These are phyloP conservation scores for Rhytidhysteron rufulum DNA, from an alignment of 2,329 filamentous ascomycete genomes.

Conservation along the genomic window DNA sequence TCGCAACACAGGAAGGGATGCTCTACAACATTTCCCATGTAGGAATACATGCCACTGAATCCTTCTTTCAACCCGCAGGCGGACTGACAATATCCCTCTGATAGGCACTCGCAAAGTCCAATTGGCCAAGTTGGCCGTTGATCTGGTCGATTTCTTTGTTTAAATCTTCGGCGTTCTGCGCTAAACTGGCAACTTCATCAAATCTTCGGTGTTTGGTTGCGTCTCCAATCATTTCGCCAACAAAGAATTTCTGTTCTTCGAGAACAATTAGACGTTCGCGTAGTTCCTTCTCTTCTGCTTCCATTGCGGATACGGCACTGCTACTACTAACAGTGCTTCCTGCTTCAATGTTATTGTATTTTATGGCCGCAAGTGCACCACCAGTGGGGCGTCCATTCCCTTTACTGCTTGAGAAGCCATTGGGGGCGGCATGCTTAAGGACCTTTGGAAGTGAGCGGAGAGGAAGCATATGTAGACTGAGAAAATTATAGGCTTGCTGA, in stretches of 20 bases:
- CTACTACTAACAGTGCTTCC: conserved; percentile 55
- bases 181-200: conserved; percentile 78
- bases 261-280: conserved; percentile 77
- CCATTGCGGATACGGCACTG: conserved; percentile 62
- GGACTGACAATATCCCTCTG: conserved; percentile 23
- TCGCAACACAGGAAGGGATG: too few species aligned
- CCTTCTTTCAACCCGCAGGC: conserved; percentile 17
- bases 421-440: conserved; percentile 53
- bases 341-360: conserved; percentile 51
- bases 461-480: conserved; percentile 88
- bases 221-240: conserved; percentile 76
- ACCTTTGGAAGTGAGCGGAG: conserved; percentile 55
- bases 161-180: conserved; percentile 77
- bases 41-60: too few species aligned
- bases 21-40: too few species aligned
- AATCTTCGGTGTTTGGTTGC: conserved; percentile 75
- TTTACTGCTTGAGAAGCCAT: conserved; percentile 31
- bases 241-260: conserved; percentile 88
- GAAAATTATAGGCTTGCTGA: conserved; percentile 73
- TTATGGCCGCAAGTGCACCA: conserved; percentile 56
- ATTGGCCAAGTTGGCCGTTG: conserved; percentile 59
- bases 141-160: conserved; percentile 70
- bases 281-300: conserved; percentile 78
- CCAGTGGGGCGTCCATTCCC: conserved; percentile 31
- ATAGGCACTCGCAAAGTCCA: conserved; percentile 60